Conservation (phyloP, 768 basidiomycete genomes). For the Daedaleopsis nitida region DNA sequence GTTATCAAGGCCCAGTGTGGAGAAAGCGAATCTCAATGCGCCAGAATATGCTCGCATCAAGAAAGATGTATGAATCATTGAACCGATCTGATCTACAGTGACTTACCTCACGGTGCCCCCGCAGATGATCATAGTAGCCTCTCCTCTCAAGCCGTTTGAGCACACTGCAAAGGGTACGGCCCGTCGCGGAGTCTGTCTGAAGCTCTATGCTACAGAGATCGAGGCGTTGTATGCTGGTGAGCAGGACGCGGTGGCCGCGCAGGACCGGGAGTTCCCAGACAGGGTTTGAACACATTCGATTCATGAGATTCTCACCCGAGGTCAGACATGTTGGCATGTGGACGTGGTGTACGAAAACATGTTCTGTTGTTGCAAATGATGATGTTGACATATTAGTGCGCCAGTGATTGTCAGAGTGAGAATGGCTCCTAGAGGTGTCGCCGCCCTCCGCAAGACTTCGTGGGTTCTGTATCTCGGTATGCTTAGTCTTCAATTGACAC, state of each 20-base stretch:
- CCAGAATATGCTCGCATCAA: constrained; percentile 44
- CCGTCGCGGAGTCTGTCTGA: constrained; percentile 16
- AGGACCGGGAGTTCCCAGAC: not conserved
- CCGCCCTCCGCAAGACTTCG: too few species aligned
- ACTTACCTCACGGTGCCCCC: constrained; percentile 1
- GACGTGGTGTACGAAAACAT: too few species aligned
- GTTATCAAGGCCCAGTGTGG: constrained; percentile 36
- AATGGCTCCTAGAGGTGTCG: too few species aligned
- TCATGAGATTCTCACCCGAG: too few species aligned
- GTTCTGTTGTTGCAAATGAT: too few species aligned
- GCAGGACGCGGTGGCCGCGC: not conserved
- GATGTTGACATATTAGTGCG: too few species aligned
- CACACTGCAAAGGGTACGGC: constrained; percentile 25
- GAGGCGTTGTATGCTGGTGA: constrained; percentile 11
- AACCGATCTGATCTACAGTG: not conserved
- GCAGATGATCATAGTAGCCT: constrained; percentile 26
- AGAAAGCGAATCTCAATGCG: constrained; percentile 39
- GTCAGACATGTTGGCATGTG: too few species aligned
- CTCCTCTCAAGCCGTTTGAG: constrained; percentile 19
- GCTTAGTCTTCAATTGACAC: too few species aligned
- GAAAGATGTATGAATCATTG: constrained; percentile 37
- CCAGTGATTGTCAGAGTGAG: too few species aligned
- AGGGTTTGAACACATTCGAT: not conserved
- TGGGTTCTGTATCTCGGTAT: too few species aligned
- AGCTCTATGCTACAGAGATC: constrained; percentile 20